Conservation (phyloP, 768 basidiomycete genomes). For the Filobasidium wieringae region DNA sequence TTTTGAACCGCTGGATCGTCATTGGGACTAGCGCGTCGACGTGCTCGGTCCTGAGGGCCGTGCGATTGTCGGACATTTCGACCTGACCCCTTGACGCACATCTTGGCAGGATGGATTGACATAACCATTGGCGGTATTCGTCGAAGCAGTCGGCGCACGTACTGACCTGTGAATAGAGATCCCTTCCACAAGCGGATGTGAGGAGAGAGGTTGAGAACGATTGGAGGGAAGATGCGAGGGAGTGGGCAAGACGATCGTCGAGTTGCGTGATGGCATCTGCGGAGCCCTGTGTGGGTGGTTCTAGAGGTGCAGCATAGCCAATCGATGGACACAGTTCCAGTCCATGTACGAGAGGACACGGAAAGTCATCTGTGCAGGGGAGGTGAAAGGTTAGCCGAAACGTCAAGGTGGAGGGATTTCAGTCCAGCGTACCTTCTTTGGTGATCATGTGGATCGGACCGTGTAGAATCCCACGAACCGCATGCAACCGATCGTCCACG, state of each 20-base stretch:
- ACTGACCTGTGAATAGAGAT: slow-evolving; percentile 36
- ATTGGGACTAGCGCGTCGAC: slow-evolving; percentile 5
- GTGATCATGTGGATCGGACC: slow-evolving; percentile 34
- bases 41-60: neutral
- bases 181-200: slow-evolving; percentile 34
- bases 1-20: slow-evolving; percentile 15
- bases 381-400: too few relatives aligned
- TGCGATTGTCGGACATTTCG: neutral
- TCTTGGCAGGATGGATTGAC: slow-evolving; percentile 29
- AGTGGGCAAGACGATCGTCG: slow-evolving; percentile 15
- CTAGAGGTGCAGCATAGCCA: slow-evolving; percentile 32
- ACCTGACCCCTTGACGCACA: slow-evolving; percentile 12
- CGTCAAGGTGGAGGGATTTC: neutral
- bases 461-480: slow-evolving; percentile 11
- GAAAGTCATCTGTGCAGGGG: slow-evolving; percentile 28
- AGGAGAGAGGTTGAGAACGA: slow-evolving; percentile 33
- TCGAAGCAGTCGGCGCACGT: slow-evolving; percentile 34
- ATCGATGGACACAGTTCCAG: slow-evolving; percentile 29
- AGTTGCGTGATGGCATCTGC: slow-evolving; percentile 16
- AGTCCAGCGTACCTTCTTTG: slow-evolving; percentile 29
- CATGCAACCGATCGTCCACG: neutral
- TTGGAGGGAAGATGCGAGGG: slow-evolving; percentile 24
- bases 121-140: slow-evolving; percentile 37
- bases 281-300: neutral
- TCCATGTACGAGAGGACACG: slow-evolving; percentile 31